These are phyloP conservation scores for Ophiocytium majus DNA, from an alignment of 352 stramenopile species.

Conservation along the genomic window DNA sequence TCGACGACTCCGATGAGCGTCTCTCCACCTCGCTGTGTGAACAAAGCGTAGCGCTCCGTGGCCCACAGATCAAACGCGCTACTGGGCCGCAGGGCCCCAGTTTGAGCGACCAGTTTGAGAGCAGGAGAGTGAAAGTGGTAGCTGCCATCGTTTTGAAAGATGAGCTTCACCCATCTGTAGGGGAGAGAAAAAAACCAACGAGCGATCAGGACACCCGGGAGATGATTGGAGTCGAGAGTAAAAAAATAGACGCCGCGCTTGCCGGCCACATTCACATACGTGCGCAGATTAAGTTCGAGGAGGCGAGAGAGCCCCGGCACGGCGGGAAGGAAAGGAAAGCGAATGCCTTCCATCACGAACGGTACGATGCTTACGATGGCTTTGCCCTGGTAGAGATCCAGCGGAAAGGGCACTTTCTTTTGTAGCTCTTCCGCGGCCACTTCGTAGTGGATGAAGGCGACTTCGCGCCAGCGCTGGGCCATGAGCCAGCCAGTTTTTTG, in stretches of 20 bases:
- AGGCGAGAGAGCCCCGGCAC: neutral
- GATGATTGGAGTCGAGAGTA: constrained; percentile 10
- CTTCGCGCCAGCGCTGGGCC: neutral
- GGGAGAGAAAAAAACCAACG: constrained; percentile 12
- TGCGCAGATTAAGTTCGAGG: constrained; percentile 7
- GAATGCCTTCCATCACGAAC: neutral
- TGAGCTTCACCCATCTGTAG: constrained; percentile 4
- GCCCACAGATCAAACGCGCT: neutral
- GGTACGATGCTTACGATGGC: neutral
- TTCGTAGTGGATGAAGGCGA: constrained; percentile 10
- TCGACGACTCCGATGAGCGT: neutral
- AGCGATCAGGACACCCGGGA: constrained; percentile 3
- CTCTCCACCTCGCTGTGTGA: neutral
- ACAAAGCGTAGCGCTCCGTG: neutral
- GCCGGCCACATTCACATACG: neutral
- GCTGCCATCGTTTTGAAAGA: neutral
- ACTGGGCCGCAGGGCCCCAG: neutral
- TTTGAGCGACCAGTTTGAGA: neutral
- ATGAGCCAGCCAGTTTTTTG: constrained; percentile 1
- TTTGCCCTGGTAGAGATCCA: neutral
- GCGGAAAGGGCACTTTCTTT: constrained; percentile 7
- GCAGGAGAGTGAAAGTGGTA: neutral
- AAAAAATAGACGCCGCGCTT: constrained; percentile 7
- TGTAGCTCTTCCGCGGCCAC: neutral
- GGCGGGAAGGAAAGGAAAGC: neutral